phyloP scores from a whole-genome alignment of 2,329 filamentous ascomycete genomes.

The Fusarium sambucinum region DNA sequence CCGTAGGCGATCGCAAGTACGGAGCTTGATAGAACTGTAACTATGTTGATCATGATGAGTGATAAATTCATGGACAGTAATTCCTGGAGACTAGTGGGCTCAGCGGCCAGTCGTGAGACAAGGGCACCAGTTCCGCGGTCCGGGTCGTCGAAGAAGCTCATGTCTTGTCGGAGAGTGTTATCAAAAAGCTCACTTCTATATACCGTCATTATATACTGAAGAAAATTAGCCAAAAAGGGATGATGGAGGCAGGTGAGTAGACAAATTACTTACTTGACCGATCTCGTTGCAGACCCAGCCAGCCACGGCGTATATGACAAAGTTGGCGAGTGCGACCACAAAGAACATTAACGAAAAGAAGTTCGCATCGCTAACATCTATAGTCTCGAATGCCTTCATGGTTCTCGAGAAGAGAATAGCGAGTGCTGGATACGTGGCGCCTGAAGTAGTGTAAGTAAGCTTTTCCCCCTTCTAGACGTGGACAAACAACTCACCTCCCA shows the following conservation, averaged over 20 bases:
- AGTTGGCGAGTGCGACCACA: conserved; percentile 61
- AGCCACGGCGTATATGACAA: conserved; percentile 57
- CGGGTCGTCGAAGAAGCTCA: conserved; percentile 59
- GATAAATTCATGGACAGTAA: conserved; percentile 63
- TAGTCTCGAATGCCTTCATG: conserved; percentile 54
- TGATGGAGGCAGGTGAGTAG: background rate
- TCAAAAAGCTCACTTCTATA: conserved; percentile 60
- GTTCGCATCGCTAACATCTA: conserved; percentile 56
- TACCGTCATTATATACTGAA: conserved; percentile 49
- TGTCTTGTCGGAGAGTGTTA: conserved; percentile 67
- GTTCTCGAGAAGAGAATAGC: conserved; percentile 57
- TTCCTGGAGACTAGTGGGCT: conserved; percentile 63
- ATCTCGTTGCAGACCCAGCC: conserved; percentile 55
- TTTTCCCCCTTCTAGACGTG: background rate
- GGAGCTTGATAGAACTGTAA: conserved; percentile 60
- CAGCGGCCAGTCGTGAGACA: conserved; percentile 53
- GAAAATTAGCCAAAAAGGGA: background rate
- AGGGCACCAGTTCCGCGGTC: conserved; percentile 56
- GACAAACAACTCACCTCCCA: conserved; percentile 45
- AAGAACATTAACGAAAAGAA: conserved; percentile 70
- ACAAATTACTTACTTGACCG: conserved; percentile 48
- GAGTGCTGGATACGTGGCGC: conserved; percentile 56
- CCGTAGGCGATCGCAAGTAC: conserved; percentile 60
- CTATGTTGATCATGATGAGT: conserved; percentile 60
- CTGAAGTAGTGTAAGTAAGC: conserved; percentile 35